phyloP scores from a whole-genome alignment of 2,329 filamentous ascomycete species.

The Dissoconium aciculare region DNA sequence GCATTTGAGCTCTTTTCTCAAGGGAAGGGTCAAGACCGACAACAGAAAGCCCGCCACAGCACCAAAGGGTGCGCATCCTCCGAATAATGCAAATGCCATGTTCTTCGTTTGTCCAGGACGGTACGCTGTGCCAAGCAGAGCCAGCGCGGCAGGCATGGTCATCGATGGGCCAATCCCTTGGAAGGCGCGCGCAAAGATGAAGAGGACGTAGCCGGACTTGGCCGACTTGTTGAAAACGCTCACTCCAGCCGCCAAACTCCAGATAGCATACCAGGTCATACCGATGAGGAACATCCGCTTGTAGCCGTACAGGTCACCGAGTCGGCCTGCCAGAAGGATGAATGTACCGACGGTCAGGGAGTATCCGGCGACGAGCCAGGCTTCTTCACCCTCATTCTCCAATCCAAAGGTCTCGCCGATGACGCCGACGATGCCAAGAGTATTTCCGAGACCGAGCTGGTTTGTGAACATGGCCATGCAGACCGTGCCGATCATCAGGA shows the following conservation, averaged over 20 bases:
- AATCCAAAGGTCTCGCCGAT: conserved; percentile 28
- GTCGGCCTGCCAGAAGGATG: conserved; percentile 29
- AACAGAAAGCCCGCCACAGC: conserved; percentile 8
- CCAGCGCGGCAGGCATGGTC: conserved; percentile 25
- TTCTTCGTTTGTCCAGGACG: conserved; percentile 22
- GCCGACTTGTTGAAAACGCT: conserved; percentile 22
- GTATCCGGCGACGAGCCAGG: conserved; percentile 31
- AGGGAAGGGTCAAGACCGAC: conserved; percentile 10
- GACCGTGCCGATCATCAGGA: conserved; percentile 8
- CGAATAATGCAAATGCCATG: conserved; percentile 25
- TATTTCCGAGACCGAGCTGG: conserved; percentile 18
- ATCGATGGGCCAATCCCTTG: conserved; percentile 27
- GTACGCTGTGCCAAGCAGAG: conserved; percentile 23
- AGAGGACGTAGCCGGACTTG: conserved; percentile 21
- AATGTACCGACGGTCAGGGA: conserved; percentile 29
- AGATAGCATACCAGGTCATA: conserved; percentile 26
- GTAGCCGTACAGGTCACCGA: conserved; percentile 31
- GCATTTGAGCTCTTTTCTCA: conserved; percentile 11
- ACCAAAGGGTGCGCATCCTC: conserved; percentile 21
- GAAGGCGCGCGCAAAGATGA: no score
- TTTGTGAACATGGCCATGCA: conserved; percentile 9
- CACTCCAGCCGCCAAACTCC: conserved; percentile 26
- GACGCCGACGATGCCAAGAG: conserved; percentile 30
- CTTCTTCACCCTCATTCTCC: conserved; percentile 27
- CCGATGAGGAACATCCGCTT: conserved; percentile 27